These are phyloP conservation scores for Diaporthe caulivora DNA, from an alignment of 2,329 filamentous ascomycete species.

Conservation along the genomic window DNA sequence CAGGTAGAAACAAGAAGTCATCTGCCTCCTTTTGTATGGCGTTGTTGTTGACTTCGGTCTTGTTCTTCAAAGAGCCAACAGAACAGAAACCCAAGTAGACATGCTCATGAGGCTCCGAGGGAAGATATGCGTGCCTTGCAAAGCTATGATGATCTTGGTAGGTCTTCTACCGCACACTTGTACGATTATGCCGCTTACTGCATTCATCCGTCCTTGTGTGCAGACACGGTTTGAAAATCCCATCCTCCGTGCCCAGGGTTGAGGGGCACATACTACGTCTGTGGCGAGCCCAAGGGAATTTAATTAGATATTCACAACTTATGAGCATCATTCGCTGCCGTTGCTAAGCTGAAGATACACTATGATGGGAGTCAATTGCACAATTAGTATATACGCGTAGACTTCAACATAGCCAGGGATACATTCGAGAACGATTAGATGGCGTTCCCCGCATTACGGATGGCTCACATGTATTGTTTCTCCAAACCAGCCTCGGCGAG, in stretches of 20 bases:
- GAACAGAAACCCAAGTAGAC: background rate
- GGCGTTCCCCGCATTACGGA: background rate
- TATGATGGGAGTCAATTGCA: background rate
- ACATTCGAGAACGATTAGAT: no score
- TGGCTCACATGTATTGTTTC: background rate
- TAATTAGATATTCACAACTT: background rate
- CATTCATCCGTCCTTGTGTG: background rate
- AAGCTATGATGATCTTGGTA: background rate
- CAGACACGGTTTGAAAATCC: background rate
- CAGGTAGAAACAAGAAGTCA: background rate
- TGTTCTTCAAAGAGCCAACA: background rate
- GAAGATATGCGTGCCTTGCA: background rate
- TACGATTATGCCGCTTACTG: background rate
- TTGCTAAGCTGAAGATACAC: background rate
- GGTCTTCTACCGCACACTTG: background rate
- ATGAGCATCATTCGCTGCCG: background rate
- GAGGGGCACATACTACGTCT: background rate
- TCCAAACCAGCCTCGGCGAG: conserved; percentile 7
- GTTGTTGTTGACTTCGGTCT: background rate
- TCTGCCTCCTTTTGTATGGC: no score
- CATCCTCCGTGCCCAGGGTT: background rate
- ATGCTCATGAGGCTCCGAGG: background rate
- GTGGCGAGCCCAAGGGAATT: background rate
- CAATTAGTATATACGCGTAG: background rate
- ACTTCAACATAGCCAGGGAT: background rate